Conservation (phyloP, 73 alveolate species). For the Loxodes magnus region DNA sequence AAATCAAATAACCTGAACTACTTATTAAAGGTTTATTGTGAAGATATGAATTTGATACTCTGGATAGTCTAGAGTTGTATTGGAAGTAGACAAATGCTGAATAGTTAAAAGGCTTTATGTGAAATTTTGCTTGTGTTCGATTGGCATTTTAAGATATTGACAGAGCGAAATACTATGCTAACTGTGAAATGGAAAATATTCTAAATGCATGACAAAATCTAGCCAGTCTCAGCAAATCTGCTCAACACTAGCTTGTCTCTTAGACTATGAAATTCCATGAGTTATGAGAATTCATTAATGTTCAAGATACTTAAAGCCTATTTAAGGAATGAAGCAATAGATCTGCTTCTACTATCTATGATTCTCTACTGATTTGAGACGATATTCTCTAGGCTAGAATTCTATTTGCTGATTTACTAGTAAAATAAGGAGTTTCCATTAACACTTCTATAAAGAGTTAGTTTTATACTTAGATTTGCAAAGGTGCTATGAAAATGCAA, state of each 20-base stretch:
- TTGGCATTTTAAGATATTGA: conserved; percentile 52
- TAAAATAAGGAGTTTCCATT: too few species aligned
- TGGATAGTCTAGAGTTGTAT: too few species aligned
- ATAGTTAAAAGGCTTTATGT: too few species aligned
- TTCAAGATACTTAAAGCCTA: conserved; percentile 27
- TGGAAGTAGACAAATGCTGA: too few species aligned
- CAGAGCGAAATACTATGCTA: conserved; percentile 39
- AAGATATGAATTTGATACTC: too few species aligned
- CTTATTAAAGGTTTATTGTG: too few species aligned
- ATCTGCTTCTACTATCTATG: conserved; percentile 69
- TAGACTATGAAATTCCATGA: conserved; percentile 72
- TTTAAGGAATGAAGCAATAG: conserved; percentile 57
- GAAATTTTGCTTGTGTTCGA: too few species aligned
- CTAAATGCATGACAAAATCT: conserved; percentile 51
- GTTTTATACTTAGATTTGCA: too few species aligned
- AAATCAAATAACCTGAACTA: too few species aligned
- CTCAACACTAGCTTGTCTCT: conserved; percentile 68
- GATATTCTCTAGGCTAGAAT: conserved; percentile 65
- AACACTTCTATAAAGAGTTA: too few species aligned
- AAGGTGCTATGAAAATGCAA: too few species aligned
- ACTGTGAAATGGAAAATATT: conserved; percentile 26
- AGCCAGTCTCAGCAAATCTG: conserved; percentile 58
- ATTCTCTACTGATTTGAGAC: conserved; percentile 68
- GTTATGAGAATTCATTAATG: conserved; percentile 54
- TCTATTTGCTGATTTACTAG: conserved; percentile 45